Conservation (phyloP, 345 rosid genomes). For the Noccaea bulbosa region DNA sequence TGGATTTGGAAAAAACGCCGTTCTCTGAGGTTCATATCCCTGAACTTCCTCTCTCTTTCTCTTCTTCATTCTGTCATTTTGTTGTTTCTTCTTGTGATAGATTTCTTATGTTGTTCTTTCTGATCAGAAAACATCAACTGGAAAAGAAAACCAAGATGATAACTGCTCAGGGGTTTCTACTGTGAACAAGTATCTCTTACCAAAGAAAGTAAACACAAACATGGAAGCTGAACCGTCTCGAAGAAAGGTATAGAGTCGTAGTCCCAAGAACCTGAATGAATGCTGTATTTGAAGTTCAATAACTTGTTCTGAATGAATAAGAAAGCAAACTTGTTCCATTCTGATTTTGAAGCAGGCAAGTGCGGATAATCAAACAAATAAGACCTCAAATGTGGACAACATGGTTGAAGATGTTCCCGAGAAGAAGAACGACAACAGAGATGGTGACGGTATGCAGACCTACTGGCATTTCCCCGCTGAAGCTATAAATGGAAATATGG, state of each 20-base stretch:
- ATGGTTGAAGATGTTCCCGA: conserved; percentile 42
- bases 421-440: conserved; percentile 37
- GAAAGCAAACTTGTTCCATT: conserved; percentile 6
- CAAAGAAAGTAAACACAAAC: conserved; percentile 52
- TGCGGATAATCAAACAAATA: conserved; percentile 54
- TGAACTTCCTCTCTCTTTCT: neutral
- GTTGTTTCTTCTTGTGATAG: conserved; percentile 19
- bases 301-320: conserved; percentile 46
- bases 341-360: conserved; percentile 51
- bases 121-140: conserved; percentile 55
- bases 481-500: conserved; percentile 59
- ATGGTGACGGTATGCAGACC: conserved; percentile 49
- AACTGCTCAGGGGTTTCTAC: conserved; percentile 69
- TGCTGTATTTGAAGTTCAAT: conserved; percentile 42
- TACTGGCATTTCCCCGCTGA: conserved; percentile 69
- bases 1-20: conserved; percentile 74
- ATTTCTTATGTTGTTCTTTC: conserved; percentile 18
- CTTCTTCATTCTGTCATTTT: conserved; percentile 9
- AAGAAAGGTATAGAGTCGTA: conserved; percentile 52
- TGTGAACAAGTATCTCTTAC: conserved; percentile 52
- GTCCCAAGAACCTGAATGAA: conserved; percentile 37
- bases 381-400: conserved; percentile 52
- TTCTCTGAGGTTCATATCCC: conserved; percentile 56
- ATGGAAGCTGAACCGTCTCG: conserved; percentile 57
- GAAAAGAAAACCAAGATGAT: conserved; percentile 63